These are phyloP conservation scores for Neonectria ditissima DNA, from an alignment of 2,329 filamentous ascomycete genomes.

Conservation along the genomic window DNA sequence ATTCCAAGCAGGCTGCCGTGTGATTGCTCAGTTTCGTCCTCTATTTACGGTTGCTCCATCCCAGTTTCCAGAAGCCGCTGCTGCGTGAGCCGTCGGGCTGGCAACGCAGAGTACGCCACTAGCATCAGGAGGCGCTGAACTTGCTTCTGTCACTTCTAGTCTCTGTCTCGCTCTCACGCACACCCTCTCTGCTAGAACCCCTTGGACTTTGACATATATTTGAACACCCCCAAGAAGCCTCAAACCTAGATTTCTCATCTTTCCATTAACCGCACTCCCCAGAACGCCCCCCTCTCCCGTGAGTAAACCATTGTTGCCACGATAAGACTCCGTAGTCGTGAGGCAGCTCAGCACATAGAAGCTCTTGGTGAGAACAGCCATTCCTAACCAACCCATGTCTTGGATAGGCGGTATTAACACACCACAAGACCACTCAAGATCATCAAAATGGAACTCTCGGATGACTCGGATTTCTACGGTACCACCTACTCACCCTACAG, in stretches of 20 bases:
- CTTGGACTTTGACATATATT: not conserved
- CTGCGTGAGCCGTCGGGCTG: not conserved
- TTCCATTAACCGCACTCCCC: not conserved
- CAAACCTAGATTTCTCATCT: not conserved
- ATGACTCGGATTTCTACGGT: conserved; percentile 71
- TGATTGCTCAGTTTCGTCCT: not conserved
- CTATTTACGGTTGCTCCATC: not conserved
- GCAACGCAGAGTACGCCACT: conserved; percentile 9
- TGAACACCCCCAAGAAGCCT: not conserved
- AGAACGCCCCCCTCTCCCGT: not conserved
- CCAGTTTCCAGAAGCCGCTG: not conserved
- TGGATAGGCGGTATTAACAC: not conserved
- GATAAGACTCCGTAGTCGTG: not conserved
- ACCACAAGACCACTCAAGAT: not conserved
- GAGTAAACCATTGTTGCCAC: not conserved
- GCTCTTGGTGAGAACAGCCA: not conserved
- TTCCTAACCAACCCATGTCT: not conserved
- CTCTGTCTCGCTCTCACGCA: not conserved
- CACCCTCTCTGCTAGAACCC: not conserved
- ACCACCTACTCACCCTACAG: conserved; percentile 15
- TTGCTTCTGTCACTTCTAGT: conserved; percentile 20
- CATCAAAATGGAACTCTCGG: conserved; percentile 52
- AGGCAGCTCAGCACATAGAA: not conserved
- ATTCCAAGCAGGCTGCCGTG: not conserved
- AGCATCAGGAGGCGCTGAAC: conserved; percentile 14